Evolutionary conservation across 2,329 filamentous ascomycete genomes (phyloP).

Genomic region (Apiospora malaysiana): DNA sequence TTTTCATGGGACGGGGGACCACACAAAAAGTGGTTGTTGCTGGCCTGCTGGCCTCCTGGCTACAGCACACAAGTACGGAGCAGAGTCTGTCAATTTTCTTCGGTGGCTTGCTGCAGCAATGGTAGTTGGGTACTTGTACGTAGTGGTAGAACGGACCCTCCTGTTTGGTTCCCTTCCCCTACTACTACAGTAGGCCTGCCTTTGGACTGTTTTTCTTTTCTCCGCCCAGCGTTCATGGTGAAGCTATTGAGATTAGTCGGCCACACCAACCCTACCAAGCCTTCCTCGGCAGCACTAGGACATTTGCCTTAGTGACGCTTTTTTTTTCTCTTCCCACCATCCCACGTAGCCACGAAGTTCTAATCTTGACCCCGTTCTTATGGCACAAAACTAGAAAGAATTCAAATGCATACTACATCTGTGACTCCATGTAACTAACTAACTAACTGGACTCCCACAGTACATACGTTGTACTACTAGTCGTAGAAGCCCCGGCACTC

Average conservation of each 20-base stretch:
- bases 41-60: too few relatives aligned
- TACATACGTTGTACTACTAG: too few relatives aligned
- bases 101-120: conserved; percentile 2
- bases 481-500: conserved; percentile 1
- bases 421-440: not conserved
- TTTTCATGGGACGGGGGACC: conserved; percentile 18
- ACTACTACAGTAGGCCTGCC: not conserved
- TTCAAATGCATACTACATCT: not conserved
- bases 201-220: not conserved
- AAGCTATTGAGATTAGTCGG: conserved; percentile 8
- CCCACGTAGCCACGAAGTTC: not conserved
- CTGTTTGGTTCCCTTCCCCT: not conserved
- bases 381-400: not conserved
- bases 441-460: not conserved
- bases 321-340: not conserved
- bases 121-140: too few relatives aligned
- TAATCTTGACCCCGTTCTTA: not conserved
- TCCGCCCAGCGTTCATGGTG: conserved; percentile 12
- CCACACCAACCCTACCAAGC: not conserved
- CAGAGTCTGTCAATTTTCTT: not conserved
- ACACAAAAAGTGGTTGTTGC: not conserved
- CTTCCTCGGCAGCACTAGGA: conserved; percentile 7
- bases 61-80: too few relatives aligned
- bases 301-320: not conserved
- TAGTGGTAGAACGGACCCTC: not conserved